Percentiles rank a stretch among this genome's conserved stretches.
phyloP scores from a whole-genome alignment of 768 basidiomycete species.

The Mrakia gelida region DNA sequence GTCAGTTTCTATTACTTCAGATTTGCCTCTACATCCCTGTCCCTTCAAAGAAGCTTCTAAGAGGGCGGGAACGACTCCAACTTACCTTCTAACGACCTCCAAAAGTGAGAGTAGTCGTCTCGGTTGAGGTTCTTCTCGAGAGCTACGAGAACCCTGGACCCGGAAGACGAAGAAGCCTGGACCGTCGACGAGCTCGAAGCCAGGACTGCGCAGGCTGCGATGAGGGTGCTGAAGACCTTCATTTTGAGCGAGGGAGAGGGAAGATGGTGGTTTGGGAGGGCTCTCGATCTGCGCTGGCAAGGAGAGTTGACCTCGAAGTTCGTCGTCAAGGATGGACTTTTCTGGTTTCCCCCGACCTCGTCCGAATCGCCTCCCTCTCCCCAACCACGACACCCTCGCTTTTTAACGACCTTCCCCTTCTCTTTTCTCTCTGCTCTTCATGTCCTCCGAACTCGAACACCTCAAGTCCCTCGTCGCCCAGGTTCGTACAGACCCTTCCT shows the following conservation, averaged over 20 bases:
- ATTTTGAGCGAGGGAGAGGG: background rate
- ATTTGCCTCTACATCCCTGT: background rate
- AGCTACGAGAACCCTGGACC: slow-evolving; percentile 64
- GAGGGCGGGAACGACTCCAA: no score
- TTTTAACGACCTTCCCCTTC: slow-evolving; percentile 5
- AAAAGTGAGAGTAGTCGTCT: slow-evolving; percentile 75
- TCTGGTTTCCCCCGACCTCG: background rate
- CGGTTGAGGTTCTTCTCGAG: slow-evolving; percentile 67
- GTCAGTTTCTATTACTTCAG: background rate
- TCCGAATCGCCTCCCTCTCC: background rate
- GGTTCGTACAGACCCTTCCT: slow-evolving; percentile 36
- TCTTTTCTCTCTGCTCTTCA: background rate
- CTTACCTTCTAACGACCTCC: slow-evolving; percentile 68
- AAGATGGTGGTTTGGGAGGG: background rate
- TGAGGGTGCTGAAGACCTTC: slow-evolving; percentile 18
- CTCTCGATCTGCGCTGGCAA: background rate
- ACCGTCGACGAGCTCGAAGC: slow-evolving; percentile 6
- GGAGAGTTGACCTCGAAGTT: background rate
- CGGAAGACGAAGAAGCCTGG: slow-evolving; percentile 31
- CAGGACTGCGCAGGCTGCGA: background rate
- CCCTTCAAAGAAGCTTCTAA: background rate
- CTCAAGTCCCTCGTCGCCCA: slow-evolving; percentile 87
- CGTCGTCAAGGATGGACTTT: background rate
- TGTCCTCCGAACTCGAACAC: slow-evolving; percentile 69
- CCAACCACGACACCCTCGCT: slow-evolving; percentile 8